Base-by-base conservation (phyloP, 2,329 filamentous ascomycete species). In the Cladosporium velox region DNA sequence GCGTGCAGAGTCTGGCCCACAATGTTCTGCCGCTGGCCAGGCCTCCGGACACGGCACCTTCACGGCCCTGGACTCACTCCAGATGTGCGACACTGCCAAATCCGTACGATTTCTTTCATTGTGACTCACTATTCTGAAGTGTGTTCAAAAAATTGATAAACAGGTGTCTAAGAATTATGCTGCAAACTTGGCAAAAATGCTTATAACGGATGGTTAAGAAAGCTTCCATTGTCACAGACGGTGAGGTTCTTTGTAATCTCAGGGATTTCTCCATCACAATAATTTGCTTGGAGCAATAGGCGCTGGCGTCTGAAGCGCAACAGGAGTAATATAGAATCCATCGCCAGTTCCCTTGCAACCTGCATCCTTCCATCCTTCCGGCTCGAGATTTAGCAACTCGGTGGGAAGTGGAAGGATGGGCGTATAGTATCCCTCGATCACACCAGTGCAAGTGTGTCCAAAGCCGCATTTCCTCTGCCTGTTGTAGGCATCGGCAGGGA, bases 241-340 rank as follows among this genome's bases (percentile, higher is more conserved):
- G 24, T 24, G 24, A 24, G 24, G 24, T 24, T 24, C 24, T 24
- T 24, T 24, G 24, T 2, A 24, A 24, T 24, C 24, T 24, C 24
- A 24, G 24, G 24, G 24, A 24, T 24, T 24, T 24, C 24, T 24
- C 24, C 28, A 34, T 55, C n/a, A 55, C n/a, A 55, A 2, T 30
- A 34, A n/a, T 28, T 55, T 34, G n/a, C 30, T 34, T 18, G 18
- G 5, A 12, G 26, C 26, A 18, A 41, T 65, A 35, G 63, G 54
- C 11, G 55, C 44, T 7, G 63, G 54, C 28, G 64, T 65, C 38
- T 47, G 55, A n/a, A 65, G 28, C 14, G 64, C 55, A 47, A 65
- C 64, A 32, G 55, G 64, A 14, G 64, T 60, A 10, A 65, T n/a
- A 34, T 60, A 54, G 30, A 47, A 65, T 21, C 57, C 30, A 24